phyloP scores from a whole-genome alignment of 116 monocot species.

The Dioscorea cayenensis region DNA sequence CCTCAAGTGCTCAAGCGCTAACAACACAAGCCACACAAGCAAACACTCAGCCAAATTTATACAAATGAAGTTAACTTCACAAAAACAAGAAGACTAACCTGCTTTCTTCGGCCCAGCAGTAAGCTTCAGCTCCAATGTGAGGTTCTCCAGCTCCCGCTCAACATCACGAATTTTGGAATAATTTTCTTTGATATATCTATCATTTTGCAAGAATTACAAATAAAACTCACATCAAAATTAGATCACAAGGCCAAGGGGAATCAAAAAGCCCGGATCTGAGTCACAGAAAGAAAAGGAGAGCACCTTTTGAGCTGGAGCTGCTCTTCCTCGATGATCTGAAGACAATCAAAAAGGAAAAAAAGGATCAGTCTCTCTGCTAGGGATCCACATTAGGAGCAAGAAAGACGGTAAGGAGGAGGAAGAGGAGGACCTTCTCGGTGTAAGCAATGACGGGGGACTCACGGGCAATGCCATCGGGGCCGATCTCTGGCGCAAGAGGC shows the following conservation, averaged over 20 bases:
- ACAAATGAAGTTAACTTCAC: not conserved
- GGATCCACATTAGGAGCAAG: too few relatives aligned
- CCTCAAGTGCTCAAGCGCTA: constrained; percentile 91
- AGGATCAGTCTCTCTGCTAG: not conserved
- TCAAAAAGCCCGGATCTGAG: not conserved
- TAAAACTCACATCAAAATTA: not conserved
- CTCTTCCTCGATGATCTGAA: constrained; percentile 61
- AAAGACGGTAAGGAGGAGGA: not conserved
- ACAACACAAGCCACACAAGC: constrained; percentile 15
- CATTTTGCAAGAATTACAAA: not conserved
- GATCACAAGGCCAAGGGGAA: not conserved
- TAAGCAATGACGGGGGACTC: constrained; percentile 61
- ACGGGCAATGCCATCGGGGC: constrained; percentile 65
- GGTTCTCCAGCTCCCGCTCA: constrained; percentile 80
- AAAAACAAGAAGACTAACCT: constrained; percentile 28
- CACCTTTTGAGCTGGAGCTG: constrained; percentile 72
- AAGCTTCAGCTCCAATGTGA: constrained; percentile 84
- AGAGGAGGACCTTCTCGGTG: constrained; percentile 51
- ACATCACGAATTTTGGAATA: constrained; percentile 97
- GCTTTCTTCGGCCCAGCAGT: constrained; percentile 98
- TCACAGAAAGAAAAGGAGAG: not conserved
- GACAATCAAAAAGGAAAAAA: not conserved
- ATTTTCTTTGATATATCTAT: constrained; percentile 93
- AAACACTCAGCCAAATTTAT: constrained; percentile 1
- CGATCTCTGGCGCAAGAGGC: constrained; percentile 39